These are phyloP conservation scores for Rhodomyrtus psidioides DNA, from an alignment of 441 rosid species.

Conservation along the genomic window DNA sequence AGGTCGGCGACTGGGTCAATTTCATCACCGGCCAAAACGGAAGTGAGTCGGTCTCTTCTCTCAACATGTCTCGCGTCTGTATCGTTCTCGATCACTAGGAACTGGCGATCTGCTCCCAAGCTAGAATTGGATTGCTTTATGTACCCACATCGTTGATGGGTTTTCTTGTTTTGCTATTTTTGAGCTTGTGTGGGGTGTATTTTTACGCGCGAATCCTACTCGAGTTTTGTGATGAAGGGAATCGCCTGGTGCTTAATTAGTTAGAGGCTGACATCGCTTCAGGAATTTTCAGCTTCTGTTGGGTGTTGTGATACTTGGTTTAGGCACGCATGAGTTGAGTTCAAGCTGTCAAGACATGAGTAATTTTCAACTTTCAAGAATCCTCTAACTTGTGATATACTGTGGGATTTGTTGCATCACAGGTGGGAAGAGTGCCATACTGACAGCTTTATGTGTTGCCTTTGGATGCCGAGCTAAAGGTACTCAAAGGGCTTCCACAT, in stretches of 20 bases:
- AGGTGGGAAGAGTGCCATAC: constrained; percentile 93
- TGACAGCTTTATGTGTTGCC: constrained; percentile 88
- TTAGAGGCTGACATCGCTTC: neutral
- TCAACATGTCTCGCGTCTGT: too few relatives aligned
- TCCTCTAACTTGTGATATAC: neutral
- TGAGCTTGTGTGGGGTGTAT: neutral
- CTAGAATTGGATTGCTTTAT: neutral
- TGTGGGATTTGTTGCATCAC: neutral
- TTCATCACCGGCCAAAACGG: too few relatives aligned
- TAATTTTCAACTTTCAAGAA: neutral
- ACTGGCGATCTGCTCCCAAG: neutral
- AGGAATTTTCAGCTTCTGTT: neutral
- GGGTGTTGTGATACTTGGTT: neutral
- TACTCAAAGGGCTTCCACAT: constrained; percentile 74
- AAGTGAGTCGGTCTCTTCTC: too few relatives aligned
- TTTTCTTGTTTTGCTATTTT: neutral
- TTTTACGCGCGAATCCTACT: neutral
- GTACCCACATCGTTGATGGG: neutral
- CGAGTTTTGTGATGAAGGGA: neutral
- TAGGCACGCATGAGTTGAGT: neutral
- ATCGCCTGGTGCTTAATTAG: neutral
- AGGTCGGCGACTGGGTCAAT: too few relatives aligned
- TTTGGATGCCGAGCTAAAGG: constrained; percentile 87
- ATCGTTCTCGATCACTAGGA: neutral
- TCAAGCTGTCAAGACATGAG: neutral